Base-by-base conservation (phyloP, 225 moss, liverwort and hornwort genomes). In the Takakia lepidozioides region DNA sequence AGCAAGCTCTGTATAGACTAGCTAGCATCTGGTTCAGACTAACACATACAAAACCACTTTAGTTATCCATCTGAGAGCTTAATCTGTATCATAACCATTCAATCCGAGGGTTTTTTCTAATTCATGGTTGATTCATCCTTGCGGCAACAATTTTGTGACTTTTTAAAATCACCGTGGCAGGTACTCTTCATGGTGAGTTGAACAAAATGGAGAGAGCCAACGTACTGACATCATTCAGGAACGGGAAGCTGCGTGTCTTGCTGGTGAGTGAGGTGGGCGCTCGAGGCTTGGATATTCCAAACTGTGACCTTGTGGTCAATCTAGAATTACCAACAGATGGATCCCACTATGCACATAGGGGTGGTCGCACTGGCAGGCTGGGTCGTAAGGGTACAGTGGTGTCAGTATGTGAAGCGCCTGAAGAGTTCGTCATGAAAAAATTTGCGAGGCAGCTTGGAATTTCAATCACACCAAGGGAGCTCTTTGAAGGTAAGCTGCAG, bases 221-320 rank as follows among this genome's bases (percentile, higher is more conserved):
- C 18, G 60, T 79, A 29, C 29, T 83, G 55, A 68, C 48, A 25
- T 42, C 74, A 27, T 82, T 79, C 57, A 82, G 98, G n/a, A 83
- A 85, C 8, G 91, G 91, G 28, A 91, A 85, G 48, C 10, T 98
- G 41, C 77, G 85, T 39, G 68, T 98, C 37, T 69, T 98, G 60
- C 85, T 87, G 48, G 76, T 83, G 38, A 98, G 91, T 47, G 98
- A 98, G 62, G 83, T 98, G 4, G 98, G 91, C 35, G 98, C 98
- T 3, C 74, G 98, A 54, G 98, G 98, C 15, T 65, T 98, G 57
- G 98, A 98, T 34, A 70, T 98, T 5, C 91, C 87, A 1, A 65
- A 63, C 46, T 98, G 98, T 48, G 98, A 91, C 43, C 80, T 91
- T 15, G 98, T 87, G 22, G 82, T 98, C 38, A 98, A 98, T 59